Conservation (phyloP, 805 yeast genomes). For the Candida argentea region DNA sequence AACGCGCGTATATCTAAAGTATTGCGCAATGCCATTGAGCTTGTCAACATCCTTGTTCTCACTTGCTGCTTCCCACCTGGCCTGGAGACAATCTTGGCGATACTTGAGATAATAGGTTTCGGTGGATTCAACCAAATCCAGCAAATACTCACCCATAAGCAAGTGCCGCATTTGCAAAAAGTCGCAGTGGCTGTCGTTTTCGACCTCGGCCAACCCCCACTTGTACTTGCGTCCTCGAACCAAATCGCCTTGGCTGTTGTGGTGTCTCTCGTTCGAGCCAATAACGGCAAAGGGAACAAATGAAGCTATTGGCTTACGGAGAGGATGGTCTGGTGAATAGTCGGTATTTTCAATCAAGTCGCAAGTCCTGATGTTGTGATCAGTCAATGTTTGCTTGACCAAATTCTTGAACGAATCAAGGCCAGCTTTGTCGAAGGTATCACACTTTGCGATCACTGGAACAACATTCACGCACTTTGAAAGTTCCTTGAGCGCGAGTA, state of each 20-base stretch:
- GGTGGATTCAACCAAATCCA: constrained; percentile 68
- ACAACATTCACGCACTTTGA: constrained; percentile 25
- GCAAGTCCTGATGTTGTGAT: constrained; percentile 21
- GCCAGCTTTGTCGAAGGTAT: constrained; percentile 20
- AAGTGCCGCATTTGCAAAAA: constrained; percentile 54
- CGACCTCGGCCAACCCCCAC: constrained; percentile 87
- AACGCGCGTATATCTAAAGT: constrained; percentile 27
- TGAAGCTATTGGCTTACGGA: too few species aligned
- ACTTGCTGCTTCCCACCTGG: constrained; percentile 24
- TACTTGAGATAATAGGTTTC: constrained; percentile 69
- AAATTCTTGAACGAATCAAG: constrained; percentile 14
- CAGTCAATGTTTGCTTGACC: constrained; percentile 14
- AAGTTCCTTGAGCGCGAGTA: constrained; percentile 24
- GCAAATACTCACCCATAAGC: constrained; percentile 59
- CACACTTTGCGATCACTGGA: constrained; percentile 30
- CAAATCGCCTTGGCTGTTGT: constrained; percentile 8
- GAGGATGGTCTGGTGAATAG: too few species aligned
- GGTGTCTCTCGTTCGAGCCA: constrained; percentile 42
- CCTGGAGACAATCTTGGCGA: constrained; percentile 46
- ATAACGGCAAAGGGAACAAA: constrained; percentile 64
- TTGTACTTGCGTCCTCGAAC: constrained; percentile 59
- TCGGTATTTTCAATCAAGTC: constrained; percentile 18
- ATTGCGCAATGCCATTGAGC: constrained; percentile 23
- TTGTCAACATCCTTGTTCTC: constrained; percentile 2
- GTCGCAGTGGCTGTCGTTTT: constrained; percentile 70